Evolutionary conservation across 495 filamentous ascomycete species (phyloP).

Genomic region (Platismatia glauca): DNA sequence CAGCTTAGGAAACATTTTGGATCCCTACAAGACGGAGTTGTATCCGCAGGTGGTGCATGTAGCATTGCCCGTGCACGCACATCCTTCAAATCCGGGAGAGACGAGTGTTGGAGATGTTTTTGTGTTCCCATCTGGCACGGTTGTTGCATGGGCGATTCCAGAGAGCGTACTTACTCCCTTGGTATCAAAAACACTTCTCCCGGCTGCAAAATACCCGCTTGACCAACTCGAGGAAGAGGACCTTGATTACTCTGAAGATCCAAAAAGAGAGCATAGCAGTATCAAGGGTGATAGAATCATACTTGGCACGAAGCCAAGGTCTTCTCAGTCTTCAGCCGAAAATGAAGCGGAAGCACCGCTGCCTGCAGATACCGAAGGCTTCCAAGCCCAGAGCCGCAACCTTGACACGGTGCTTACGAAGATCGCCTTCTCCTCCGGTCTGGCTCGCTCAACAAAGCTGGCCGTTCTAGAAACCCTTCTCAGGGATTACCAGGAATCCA

Average conservation of each 20-base stretch:
- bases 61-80: conserved; percentile 50
- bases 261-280: conserved; percentile 59
- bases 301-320: conserved; percentile 58
- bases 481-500: conserved; percentile 74
- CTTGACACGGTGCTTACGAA: conserved; percentile 81
- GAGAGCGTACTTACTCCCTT: conserved; percentile 60
- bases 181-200: conserved; percentile 61
- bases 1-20: conserved; percentile 57
- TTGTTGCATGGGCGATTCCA: conserved; percentile 81
- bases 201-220: conserved; percentile 69
- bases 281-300: conserved; percentile 87
- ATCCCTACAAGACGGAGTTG: conserved; percentile 51
- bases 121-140: conserved; percentile 93
- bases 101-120: conserved; percentile 77
- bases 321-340: neutral
- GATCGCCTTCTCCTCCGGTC: conserved; percentile 89
- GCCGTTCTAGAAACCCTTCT: conserved; percentile 86
- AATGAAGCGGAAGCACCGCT: conserved; percentile 13
- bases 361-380: conserved; percentile 25
- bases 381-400: conserved; percentile 28
- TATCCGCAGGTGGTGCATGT: conserved; percentile 61
- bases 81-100: conserved; percentile 49
- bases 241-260: conserved; percentile 76
- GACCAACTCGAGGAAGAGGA: conserved; percentile 74
- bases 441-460: conserved; percentile 92